These are phyloP conservation scores for Mortierella sp. DNA, from an alignment of 371 early-diverging fungal species.

Conservation along the genomic window DNA sequence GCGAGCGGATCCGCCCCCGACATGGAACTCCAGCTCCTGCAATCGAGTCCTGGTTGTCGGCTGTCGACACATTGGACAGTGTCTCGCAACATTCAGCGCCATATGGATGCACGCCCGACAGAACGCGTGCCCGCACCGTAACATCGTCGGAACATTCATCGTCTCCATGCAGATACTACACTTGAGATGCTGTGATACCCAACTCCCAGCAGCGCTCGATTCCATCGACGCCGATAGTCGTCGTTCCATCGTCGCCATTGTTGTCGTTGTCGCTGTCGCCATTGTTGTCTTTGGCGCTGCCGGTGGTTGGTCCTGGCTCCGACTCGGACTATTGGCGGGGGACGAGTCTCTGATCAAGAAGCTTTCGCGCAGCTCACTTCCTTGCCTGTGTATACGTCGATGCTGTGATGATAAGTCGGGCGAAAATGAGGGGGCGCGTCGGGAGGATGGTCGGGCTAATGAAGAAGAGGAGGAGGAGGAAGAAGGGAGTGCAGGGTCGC, in stretches of 20 bases:
- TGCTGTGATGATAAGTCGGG: neutral
- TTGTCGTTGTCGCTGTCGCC: neutral
- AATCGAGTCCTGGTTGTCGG: slow-evolving; percentile 20
- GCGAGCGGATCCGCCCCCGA: slow-evolving; percentile 7
- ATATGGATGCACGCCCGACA: slow-evolving; percentile 28
- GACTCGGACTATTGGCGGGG: neutral
- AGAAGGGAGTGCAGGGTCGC: neutral
- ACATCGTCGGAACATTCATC: slow-evolving; percentile 31
- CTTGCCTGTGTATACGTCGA: neutral
- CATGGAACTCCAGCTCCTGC: slow-evolving; percentile 31
- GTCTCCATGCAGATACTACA: slow-evolving; percentile 43
- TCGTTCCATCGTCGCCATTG: neutral
- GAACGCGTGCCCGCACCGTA: slow-evolving; percentile 38
- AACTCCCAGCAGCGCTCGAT: neutral
- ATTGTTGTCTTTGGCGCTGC: neutral
- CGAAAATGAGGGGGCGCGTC: neutral
- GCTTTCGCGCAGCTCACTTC: neutral
- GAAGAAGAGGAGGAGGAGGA: slow-evolving; percentile 12
- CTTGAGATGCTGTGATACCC: slow-evolving; percentile 23
- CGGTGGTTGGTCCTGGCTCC: neutral
- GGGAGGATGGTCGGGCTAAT: slow-evolving; percentile 1
- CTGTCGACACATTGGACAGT: slow-evolving; percentile 41
- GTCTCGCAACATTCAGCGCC: slow-evolving; percentile 21
- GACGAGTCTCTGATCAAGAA: neutral
- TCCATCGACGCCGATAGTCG: neutral